Percentiles rank a stretch among this genome's conserved stretches.
Evolutionary conservation across 306 rosid genomes (phyloP).

Genomic region (Rubus parviflorus): DNA sequence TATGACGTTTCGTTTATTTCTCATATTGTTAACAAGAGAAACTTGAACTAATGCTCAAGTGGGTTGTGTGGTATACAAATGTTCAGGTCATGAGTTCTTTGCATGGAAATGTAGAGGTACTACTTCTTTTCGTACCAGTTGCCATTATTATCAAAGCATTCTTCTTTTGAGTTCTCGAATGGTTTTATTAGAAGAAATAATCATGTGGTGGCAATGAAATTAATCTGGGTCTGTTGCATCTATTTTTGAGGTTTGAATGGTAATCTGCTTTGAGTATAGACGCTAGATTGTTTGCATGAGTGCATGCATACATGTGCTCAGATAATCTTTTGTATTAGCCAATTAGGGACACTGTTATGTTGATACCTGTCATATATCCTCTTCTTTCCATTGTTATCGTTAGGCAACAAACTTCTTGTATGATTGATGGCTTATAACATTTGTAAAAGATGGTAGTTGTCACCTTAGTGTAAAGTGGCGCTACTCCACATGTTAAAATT

Average conservation of each 20-base stretch:
- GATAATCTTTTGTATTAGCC: neutral
- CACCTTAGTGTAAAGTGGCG: neutral
- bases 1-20: neutral
- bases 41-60: neutral
- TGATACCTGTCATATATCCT: neutral
- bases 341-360: neutral
- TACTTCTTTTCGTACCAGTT: slow-evolving; percentile 8
- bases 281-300: neutral
- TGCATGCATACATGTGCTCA: neutral
- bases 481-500: neutral
- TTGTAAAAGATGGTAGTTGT: neutral
- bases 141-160: neutral
- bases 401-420: neutral
- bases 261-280: neutral
- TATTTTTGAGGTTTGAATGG: neutral
- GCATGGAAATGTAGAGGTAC: slow-evolving; percentile 78
- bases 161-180: neutral
- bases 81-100: slow-evolving; percentile 78
- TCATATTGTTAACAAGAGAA: neutral
- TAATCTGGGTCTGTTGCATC: neutral
- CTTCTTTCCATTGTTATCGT: neutral
- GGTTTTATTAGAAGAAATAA: neutral
- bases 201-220: neutral
- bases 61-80: neutral
- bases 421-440: neutral